phyloP scores from a whole-genome alignment of 352 stramenopile genomes.

The Phytophthora citricola region DNA sequence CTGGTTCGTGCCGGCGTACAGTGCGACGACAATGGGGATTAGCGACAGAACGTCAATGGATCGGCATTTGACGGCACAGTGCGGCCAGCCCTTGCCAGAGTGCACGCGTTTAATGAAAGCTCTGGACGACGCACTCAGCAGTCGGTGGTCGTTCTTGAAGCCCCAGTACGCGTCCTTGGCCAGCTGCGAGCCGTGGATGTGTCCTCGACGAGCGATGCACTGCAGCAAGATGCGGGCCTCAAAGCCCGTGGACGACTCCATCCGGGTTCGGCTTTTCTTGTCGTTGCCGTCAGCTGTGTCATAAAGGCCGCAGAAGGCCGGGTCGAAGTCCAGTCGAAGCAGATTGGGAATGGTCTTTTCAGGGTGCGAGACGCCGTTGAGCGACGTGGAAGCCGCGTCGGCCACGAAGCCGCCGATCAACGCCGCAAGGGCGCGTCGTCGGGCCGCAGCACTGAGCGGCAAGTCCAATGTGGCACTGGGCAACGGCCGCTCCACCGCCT shows the following conservation, averaged over 20 bases:
- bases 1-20: constrained; percentile 82
- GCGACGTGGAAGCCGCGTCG: constrained; percentile 76
- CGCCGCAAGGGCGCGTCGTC: constrained; percentile 67
- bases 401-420: constrained; percentile 82
- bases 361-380: constrained; percentile 79
- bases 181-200: constrained; percentile 75
- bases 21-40: constrained; percentile 74
- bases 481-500: constrained; percentile 48
- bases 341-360: constrained; percentile 85
- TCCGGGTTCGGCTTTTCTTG: constrained; percentile 44
- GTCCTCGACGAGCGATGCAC: constrained; percentile 69
- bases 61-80: constrained; percentile 79
- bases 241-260: constrained; percentile 84
- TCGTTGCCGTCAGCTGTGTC: constrained; percentile 52
- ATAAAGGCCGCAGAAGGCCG: constrained; percentile 75
- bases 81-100: constrained; percentile 69
- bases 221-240: constrained; percentile 79
- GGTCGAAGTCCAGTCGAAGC: constrained; percentile 75
- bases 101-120: constrained; percentile 83
- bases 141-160: constrained; percentile 81
- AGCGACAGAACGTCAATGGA: constrained; percentile 84
- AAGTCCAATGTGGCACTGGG: constrained; percentile 68
- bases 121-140: constrained; percentile 73
- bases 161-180: constrained; percentile 85
- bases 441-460: constrained; percentile 62